Evolutionary conservation across 2,329 filamentous ascomycete genomes (phyloP).

Genomic region (Grosmannia huntii): DNA sequence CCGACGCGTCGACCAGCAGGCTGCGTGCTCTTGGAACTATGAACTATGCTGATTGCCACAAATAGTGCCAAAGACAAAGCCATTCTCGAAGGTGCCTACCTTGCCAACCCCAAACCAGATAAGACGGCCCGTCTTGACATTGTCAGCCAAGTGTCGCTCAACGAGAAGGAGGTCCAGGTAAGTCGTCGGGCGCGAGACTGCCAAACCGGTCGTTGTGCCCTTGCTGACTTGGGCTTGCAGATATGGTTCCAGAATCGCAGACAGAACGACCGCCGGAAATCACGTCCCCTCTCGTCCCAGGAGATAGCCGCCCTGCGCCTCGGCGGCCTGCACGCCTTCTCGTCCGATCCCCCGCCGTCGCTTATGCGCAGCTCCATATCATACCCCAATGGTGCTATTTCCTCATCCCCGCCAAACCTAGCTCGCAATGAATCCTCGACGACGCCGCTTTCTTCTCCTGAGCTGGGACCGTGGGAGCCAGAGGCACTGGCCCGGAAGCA

Average conservation of each 20-base stretch:
- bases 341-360: conserved; percentile 28
- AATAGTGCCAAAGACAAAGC: conserved; percentile 74
- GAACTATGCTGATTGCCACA: neutral
- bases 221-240: conserved; percentile 29
- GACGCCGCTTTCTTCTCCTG: conserved; percentile 13
- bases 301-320: conserved; percentile 54
- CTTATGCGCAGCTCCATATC: conserved; percentile 7
- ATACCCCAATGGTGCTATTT: conserved; percentile 5
- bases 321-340: conserved; percentile 38
- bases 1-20: neutral
- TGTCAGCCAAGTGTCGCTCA: conserved; percentile 72
- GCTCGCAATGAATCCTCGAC: conserved; percentile 8
- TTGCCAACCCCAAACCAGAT: conserved; percentile 78
- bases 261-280: conserved; percentile 84
- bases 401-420: conserved; percentile 9
- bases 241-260: conserved; percentile 97
- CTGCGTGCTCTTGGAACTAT: neutral
- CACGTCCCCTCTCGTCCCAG: conserved; percentile 66
- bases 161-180: conserved; percentile 95
- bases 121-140: conserved; percentile 77
- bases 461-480: conserved; percentile 13
- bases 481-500: conserved; percentile 8
- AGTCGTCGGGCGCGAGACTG: conserved; percentile 18
- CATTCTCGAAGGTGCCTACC: conserved; percentile 76
- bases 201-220: neutral